Conservation (phyloP, 257 asterid genomes). For the Ehretia macrophylla region DNA sequence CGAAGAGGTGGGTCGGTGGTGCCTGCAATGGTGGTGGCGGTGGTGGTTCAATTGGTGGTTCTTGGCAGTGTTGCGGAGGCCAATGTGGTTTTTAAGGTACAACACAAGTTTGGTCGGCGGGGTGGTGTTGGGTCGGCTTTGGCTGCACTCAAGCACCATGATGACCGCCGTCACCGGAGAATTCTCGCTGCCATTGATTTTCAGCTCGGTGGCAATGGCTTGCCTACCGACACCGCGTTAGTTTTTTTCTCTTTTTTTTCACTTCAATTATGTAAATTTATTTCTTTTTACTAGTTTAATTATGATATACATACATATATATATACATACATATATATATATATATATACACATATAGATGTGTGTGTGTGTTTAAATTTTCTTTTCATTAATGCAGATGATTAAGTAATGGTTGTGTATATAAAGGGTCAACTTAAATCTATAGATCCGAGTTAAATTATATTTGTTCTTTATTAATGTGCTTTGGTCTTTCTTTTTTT, state of each 20-base stretch:
- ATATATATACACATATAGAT: no score
- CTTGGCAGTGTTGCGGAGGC: constrained; percentile 8
- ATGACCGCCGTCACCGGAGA: constrained; percentile 40
- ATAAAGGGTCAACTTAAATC: constrained; percentile 6
- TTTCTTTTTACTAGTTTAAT: background rate
- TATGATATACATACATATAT: background rate
- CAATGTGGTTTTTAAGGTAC: constrained; percentile 35
- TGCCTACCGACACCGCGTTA: constrained; percentile 55
- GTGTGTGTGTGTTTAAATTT: no score
- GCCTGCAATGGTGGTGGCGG: background rate
- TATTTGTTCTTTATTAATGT: background rate
- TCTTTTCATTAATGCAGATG: background rate
- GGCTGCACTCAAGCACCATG: constrained; percentile 37
- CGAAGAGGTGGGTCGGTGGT: constrained; percentile 10
- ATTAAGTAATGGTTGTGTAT: background rate
- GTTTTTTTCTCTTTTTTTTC: constrained; percentile 6
- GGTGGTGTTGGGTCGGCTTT: constrained; percentile 11
- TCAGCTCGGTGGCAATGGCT: constrained; percentile 49
- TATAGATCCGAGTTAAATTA: constrained; percentile 13
- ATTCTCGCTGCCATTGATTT: constrained; percentile 39
- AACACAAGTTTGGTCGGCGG: constrained; percentile 41
- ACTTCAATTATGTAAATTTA: background rate
- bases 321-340: no score
- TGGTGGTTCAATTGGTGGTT: constrained; percentile 13
- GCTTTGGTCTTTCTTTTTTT: no score